Percentiles rank a stretch among this genome's conserved stretches.
phyloP scores from a whole-genome alignment of 2,329 filamentous ascomycete species.

The Amauroascus niger region DNA sequence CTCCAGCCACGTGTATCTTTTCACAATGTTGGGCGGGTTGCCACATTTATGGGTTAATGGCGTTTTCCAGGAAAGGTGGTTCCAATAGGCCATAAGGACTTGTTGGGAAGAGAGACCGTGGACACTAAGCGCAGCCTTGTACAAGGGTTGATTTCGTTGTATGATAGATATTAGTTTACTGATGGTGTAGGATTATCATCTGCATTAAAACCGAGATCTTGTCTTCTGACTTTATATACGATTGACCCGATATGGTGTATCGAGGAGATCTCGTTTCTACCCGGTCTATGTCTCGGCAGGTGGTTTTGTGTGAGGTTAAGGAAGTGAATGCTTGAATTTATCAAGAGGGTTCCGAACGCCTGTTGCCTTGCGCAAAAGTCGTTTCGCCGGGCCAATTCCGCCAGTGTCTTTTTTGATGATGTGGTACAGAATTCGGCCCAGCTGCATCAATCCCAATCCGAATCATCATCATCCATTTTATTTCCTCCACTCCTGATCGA shows the following conservation, averaged over 20 bases:
- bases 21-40: not conserved
- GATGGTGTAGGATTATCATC: slow-evolving; percentile 6
- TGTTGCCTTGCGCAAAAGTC: too few relatives aligned
- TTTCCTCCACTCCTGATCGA: slow-evolving; percentile 28
- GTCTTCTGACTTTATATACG: not conserved
- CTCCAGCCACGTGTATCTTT: not conserved
- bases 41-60: not conserved
- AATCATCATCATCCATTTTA: slow-evolving; percentile 32
- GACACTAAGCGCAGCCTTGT: not conserved
- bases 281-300: not conserved
- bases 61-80: not conserved
- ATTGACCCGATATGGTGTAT: not conserved
- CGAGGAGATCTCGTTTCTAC: not conserved
- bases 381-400: too few relatives aligned
- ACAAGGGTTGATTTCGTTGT: not conserved
- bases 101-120: not conserved
- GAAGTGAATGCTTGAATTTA: too few relatives aligned
- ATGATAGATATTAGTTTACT: slow-evolving; percentile 6
- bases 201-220: not conserved
- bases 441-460: slow-evolving; percentile 39
- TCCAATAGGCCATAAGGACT: not conserved
- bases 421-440: not conserved
- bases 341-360: too few relatives aligned
- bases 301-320: too few relatives aligned
- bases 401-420: not conserved